phyloP scores from a whole-genome alignment of 2,329 filamentous ascomycete genomes.

The Phyllosticta citribraziliensis region DNA sequence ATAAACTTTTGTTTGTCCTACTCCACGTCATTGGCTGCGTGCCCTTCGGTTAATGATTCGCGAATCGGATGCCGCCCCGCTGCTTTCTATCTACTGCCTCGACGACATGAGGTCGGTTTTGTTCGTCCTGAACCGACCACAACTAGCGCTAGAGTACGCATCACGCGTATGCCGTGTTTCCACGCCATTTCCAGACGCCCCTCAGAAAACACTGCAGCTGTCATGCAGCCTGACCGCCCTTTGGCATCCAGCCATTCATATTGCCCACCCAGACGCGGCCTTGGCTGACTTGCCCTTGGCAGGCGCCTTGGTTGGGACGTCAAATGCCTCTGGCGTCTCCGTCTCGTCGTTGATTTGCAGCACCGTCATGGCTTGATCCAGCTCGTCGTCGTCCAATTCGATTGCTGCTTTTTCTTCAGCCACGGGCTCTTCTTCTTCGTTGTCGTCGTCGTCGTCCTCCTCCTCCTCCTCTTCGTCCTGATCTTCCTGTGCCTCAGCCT shows the following conservation, averaged over 20 bases:
- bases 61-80: background rate
- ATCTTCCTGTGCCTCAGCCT: conserved; percentile 21
- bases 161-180: background rate
- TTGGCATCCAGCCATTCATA: conserved; percentile 8
- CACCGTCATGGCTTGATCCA: conserved; percentile 21
- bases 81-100: background rate
- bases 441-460: conserved; percentile 11
- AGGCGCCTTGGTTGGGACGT: background rate
- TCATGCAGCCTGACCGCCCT: background rate
- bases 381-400: conserved; percentile 1
- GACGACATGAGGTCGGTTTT: background rate
- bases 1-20: background rate
- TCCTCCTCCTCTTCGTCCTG: conserved; percentile 12
- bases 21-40: background rate
- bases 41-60: background rate
- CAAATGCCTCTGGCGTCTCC: conserved; percentile 16
- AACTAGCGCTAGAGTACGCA: background rate
- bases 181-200: background rate
- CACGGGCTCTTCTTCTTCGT: background rate
- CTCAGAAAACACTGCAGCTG: background rate
- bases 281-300: conserved; percentile 9
- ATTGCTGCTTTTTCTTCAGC: background rate
- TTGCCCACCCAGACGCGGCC: conserved; percentile 10
- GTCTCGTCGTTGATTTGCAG: conserved; percentile 27
- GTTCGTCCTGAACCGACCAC: background rate